Evolutionary conservation across 2,329 filamentous ascomycete species (phyloP), one percentile per base, ranked within the genome.

Genomic region (Celoporthe dispersa): DNA sequence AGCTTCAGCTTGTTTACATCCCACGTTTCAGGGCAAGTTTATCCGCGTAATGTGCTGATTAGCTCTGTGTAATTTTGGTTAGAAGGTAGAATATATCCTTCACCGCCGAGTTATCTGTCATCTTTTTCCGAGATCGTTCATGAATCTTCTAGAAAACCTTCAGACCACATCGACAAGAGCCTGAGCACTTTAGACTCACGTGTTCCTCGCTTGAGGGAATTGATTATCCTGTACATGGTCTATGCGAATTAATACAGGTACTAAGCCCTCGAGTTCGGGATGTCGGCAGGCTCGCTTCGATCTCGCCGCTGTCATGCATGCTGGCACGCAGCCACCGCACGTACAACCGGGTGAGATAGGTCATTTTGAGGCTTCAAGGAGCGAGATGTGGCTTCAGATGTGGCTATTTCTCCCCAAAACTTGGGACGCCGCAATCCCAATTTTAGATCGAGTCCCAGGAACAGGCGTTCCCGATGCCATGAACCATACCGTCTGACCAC

Each of bases 371-470:
- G 51, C 70, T 31, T 25, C 61, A 72, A 64, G 64, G 62, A 48
- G 22, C 22, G 19, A 51, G 65, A 37, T 22, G 53, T 84, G 44
- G 44, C 44, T 48, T 48, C 22, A 48, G 44, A 83, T 73, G 75
- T 74, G 0, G 74, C 80, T 35, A 78, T 82, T 44, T 81, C 80
- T 80, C 44, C 73, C 68, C 80, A 12, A 77, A 72, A 8, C 76
- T 83, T 0, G 78, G 77, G 51, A 73, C 71, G 22, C 70, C 71
- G n/a, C 44, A 59, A 3, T 67, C 74, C n/a, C 37, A 7, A 6
- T 57, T 16, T 19, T 60, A 22, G 55, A 31, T 31, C 14, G 55
- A 5, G 3, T n/a, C 28, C 11, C 3, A n/a, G 11, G 22, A n/a
- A 61, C 25, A 2, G n/a, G 14, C 9, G 33, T 12, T 8, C 28